These are phyloP conservation scores for Epichloe glyceriae DNA, from an alignment of 2,329 filamentous ascomycete genomes.

Conservation along the genomic window DNA sequence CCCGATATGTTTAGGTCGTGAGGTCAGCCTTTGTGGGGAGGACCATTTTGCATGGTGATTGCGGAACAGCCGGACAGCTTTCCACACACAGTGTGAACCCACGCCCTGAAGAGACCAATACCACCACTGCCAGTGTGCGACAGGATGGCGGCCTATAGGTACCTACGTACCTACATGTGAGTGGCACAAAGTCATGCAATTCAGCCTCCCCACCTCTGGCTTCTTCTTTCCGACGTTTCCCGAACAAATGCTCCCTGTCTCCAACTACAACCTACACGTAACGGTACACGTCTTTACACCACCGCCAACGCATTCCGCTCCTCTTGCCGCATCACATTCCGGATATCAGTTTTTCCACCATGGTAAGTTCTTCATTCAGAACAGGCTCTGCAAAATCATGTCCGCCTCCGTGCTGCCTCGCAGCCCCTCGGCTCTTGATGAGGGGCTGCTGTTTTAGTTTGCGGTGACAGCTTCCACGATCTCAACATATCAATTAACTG, in stretches of 20 bases:
- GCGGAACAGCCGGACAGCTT: no score
- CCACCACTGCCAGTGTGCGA: no score
- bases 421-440: slow-evolving; percentile 5
- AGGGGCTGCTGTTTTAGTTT: slow-evolving; percentile 12
- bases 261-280: neutral
- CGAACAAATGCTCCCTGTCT: neutral
- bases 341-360: neutral
- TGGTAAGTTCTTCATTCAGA: slow-evolving; percentile 4
- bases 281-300: neutral
- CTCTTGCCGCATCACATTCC: neutral
- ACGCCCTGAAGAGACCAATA: no score
- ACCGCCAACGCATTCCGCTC: neutral
- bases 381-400: neutral
- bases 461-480: neutral
- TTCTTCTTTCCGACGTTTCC: neutral
- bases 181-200: neutral
- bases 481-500: slow-evolving; percentile 11
- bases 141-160: no score
- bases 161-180: no score
- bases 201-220: neutral
- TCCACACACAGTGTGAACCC: no score
- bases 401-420: neutral
- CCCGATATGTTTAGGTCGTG: no score
- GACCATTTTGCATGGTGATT: no score
- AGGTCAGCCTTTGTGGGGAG: no score